Conservation (phyloP, 805 yeast genomes). For the Myxozyma mucilagina region DNA sequence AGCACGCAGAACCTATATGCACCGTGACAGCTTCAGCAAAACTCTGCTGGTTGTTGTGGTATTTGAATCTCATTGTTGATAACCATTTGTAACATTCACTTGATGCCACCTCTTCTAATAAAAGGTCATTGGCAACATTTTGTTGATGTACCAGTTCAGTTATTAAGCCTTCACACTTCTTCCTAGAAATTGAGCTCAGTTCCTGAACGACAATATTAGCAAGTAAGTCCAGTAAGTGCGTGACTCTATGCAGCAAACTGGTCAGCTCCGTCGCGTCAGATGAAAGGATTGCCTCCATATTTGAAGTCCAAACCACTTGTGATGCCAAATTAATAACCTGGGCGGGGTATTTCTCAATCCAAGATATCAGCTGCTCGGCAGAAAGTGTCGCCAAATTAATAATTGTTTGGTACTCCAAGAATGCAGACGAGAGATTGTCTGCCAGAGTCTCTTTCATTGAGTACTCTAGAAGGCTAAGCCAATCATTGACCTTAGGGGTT, state of each 20-base stretch:
- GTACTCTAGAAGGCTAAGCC: constrained; percentile 62
- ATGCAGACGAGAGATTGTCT: constrained; percentile 38
- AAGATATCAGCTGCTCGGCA: constrained; percentile 33
- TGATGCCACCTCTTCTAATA: constrained; percentile 19
- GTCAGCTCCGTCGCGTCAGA: not conserved
- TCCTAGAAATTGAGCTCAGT: constrained; percentile 41
- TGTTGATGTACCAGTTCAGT: constrained; percentile 66
- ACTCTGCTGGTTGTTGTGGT: constrained; percentile 3
- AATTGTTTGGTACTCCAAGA: constrained; percentile 32
- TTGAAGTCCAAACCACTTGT: constrained; percentile 59
- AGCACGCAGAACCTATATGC: constrained; percentile 52
- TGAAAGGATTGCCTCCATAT: constrained; percentile 37
- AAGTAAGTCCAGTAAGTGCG: constrained; percentile 35
- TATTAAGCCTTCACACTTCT: constrained; percentile 59
- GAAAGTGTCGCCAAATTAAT: constrained; percentile 27
- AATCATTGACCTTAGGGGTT: constrained; percentile 52
- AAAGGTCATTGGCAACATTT: constrained; percentile 42
- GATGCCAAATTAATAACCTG: constrained; percentile 58
- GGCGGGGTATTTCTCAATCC: constrained; percentile 50
- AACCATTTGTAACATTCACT: constrained; percentile 48
- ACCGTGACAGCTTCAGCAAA: constrained; percentile 40
- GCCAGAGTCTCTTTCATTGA: constrained; percentile 55
- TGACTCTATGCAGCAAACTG: not conserved
- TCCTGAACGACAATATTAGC: constrained; percentile 41
- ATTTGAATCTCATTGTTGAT: constrained; percentile 54